phyloP scores from a whole-genome alignment of 2,329 filamentous ascomycete species.

The Phyllosticta ampelicida region DNA sequence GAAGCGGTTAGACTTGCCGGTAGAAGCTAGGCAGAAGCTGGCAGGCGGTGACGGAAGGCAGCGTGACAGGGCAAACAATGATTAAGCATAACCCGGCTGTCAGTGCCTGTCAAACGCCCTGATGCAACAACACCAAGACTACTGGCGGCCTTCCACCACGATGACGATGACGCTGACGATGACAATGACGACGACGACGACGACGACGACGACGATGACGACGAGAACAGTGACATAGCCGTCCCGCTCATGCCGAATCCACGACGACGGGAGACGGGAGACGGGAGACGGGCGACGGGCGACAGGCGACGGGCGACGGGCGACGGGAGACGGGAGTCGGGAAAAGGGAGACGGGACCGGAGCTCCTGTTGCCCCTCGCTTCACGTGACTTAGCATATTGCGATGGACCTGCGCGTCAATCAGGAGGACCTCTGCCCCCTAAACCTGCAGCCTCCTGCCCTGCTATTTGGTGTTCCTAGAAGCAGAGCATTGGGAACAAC shows the following conservation, averaged over 20 bases:
- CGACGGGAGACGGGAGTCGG: not conserved
- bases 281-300: too few relatives aligned
- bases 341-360: not conserved
- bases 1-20: not conserved
- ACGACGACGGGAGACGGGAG: not conserved
- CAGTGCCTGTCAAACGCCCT: not conserved
- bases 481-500: not conserved
- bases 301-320: too few relatives aligned
- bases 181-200: not conserved
- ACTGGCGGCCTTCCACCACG: too few relatives aligned
- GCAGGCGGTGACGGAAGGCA: not conserved
- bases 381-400: constrained; percentile 19
- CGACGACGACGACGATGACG: not conserved
- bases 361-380: constrained; percentile 20
- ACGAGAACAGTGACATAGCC: not conserved
- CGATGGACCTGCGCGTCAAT: constrained; percentile 10
- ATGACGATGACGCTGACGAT: not conserved
- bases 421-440: not conserved
- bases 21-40: not conserved
- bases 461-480: not conserved
- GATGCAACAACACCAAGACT: not conserved
- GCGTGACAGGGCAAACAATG: not conserved
- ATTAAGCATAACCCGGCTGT: not conserved
- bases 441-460: not conserved
- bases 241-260: too few relatives aligned